Conservation (phyloP, 768 basidiomycete species). For the Auriscalpium vulgare region DNA sequence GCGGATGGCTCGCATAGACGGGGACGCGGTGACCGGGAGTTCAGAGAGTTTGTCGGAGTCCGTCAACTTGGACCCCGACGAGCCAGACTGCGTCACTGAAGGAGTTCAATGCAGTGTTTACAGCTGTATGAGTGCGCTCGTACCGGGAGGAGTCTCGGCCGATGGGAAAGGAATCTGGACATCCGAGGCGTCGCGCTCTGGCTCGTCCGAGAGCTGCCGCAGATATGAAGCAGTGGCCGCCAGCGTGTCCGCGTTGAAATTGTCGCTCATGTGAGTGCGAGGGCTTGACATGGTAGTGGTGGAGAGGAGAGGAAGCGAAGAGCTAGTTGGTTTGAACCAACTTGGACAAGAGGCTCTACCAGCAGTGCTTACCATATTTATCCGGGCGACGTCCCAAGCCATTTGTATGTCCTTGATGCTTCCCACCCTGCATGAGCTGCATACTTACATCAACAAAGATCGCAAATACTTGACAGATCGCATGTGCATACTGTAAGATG, state of each 20-base stretch:
- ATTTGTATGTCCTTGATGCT: too few species aligned
- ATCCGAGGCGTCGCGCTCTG: background rate
- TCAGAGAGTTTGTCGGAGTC: conserved; percentile 40
- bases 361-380: too few species aligned
- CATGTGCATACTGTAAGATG: too few species aligned
- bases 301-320: too few species aligned
- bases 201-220: conserved; percentile 2
- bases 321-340: too few species aligned
- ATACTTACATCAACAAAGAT: too few species aligned
- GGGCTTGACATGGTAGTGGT: background rate
- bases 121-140: background rate
- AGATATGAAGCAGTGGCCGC: background rate
- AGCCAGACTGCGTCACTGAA: conserved; percentile 15
- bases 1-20: conserved; percentile 22
- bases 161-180: background rate
- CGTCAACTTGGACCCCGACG: conserved; percentile 26
- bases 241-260: background rate
- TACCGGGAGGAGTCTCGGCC: background rate
- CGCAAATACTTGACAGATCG: too few species aligned
- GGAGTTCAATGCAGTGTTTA: background rate
- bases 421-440: too few species aligned
- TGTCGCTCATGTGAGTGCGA: background rate
- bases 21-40: conserved; percentile 28
- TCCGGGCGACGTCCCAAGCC: too few species aligned
- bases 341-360: too few species aligned